Evolutionary conservation across 805 yeast species (phyloP).

Genomic region (Metschnikowia cubensis): DNA sequence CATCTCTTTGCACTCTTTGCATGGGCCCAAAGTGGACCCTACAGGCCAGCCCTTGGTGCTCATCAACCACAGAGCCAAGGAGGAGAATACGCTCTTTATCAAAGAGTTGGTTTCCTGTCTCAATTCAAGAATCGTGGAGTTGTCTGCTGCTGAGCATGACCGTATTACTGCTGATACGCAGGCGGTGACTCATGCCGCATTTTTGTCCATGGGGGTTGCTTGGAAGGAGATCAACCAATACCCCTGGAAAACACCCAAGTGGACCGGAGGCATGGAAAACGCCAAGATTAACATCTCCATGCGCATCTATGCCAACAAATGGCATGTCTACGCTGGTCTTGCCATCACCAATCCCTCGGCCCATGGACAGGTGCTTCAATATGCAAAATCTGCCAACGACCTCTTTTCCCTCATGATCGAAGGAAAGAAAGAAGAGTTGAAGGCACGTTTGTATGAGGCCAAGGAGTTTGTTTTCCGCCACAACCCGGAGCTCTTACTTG

Average conservation of each 20-base stretch:
- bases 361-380: conserved; percentile 85
- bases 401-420: conserved; percentile 80
- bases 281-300: conserved; percentile 92
- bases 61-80: conserved; percentile 65
- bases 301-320: conserved; percentile 86
- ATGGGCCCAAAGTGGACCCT: conserved; percentile 88
- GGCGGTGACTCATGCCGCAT: conserved; percentile 98
- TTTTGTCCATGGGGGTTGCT: conserved; percentile 93
- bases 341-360: conserved; percentile 96
- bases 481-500: conserved; percentile 56
- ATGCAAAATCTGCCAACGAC: conserved; percentile 79
- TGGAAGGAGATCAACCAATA: conserved; percentile 81
- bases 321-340: conserved; percentile 98
- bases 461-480: conserved; percentile 74
- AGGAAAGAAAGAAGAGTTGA: conserved; percentile 55
- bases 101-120: conserved; percentile 65
- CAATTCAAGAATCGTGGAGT: conserved; percentile 68
- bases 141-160: conserved; percentile 88
- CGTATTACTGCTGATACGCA: conserved; percentile 96
- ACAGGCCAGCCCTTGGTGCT: conserved; percentile 91
- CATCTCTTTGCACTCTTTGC: conserved; percentile 84
- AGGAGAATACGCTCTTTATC: conserved; percentile 56
- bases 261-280: conserved; percentile 94
- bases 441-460: conserved; percentile 58
- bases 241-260: conserved; percentile 85